phyloP scores from a whole-genome alignment of 441 rosid genomes.

The Arabidopsis lyrata region DNA sequence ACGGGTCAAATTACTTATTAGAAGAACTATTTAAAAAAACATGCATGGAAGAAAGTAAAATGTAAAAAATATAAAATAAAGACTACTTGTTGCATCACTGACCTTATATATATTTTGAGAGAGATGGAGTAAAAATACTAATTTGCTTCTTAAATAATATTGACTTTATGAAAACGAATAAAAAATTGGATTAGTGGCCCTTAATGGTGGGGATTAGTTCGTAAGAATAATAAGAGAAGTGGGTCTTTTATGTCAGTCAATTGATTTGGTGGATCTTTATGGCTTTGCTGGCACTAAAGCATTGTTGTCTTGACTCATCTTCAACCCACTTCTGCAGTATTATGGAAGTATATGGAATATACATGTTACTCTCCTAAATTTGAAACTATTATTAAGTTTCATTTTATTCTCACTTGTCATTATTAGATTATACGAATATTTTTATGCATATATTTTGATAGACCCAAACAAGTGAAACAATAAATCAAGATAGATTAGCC shows the following conservation, averaged over 20 bases:
- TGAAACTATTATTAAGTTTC: conserved; percentile 10
- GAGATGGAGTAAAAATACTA: conserved; percentile 27
- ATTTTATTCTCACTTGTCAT: conserved; percentile 19
- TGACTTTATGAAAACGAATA: conserved; percentile 32
- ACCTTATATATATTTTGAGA: conserved; percentile 25
- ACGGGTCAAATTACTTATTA: conserved; percentile 24
- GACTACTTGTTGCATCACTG: conserved; percentile 41
- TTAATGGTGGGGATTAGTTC: conserved; percentile 49
- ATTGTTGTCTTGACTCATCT: conserved; percentile 48
- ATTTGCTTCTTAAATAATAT: conserved; percentile 33
- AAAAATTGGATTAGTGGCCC: conserved; percentile 40
- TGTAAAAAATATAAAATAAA: conserved; percentile 5
- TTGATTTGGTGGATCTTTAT: conserved; percentile 43
- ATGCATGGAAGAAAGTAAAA: conserved; percentile 23
- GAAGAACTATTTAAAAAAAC: neutral
- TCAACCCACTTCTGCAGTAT: conserved; percentile 44
- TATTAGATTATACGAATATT: conserved; percentile 17
- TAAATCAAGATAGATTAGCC: conserved; percentile 10
- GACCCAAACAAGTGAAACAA: conserved; percentile 24
- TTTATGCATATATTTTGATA: conserved; percentile 2
- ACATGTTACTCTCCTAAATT: conserved; percentile 42
- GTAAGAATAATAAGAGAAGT: conserved; percentile 43
- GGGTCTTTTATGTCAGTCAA: conserved; percentile 45
- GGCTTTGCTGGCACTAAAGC: conserved; percentile 48
- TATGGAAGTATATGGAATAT: conserved; percentile 39